phyloP scores from a whole-genome alignment of 345 rosid species.

The Ailanthus altissimus region DNA sequence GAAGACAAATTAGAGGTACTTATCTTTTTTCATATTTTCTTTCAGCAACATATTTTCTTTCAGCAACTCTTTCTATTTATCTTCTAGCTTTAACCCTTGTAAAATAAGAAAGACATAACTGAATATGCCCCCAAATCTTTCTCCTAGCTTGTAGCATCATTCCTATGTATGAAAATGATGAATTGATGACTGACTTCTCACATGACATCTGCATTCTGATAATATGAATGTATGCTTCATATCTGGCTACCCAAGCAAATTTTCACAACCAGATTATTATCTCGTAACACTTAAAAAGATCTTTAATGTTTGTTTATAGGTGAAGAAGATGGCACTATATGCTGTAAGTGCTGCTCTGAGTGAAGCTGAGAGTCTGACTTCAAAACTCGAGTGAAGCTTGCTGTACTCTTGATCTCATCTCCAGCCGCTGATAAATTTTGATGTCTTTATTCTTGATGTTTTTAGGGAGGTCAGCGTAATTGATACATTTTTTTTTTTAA shows the following conservation, averaged over 20 bases:
- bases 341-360: constrained; percentile 39
- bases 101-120: neutral
- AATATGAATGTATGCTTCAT: no score
- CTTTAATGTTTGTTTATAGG: constrained; percentile 28
- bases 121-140: neutral
- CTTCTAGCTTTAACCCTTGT: no score
- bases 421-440: constrained; percentile 8
- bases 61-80: neutral
- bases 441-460: neutral
- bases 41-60: neutral
- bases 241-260: neutral
- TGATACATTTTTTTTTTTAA: constrained; percentile 8
- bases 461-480: neutral
- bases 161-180: neutral
- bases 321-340: constrained; percentile 55
- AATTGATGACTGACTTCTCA: no score
- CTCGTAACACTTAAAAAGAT: neutral
- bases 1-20: constrained; percentile 53
- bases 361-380: constrained; percentile 37
- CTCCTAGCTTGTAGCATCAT: neutral
- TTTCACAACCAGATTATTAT: neutral
- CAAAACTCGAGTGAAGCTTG: constrained; percentile 28
- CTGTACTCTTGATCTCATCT: constrained; percentile 10
- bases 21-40: neutral
- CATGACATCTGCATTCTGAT: neutral